Base-by-base conservation (phyloP, 345 rosid genomes). In the Citrus hindsii region DNA sequence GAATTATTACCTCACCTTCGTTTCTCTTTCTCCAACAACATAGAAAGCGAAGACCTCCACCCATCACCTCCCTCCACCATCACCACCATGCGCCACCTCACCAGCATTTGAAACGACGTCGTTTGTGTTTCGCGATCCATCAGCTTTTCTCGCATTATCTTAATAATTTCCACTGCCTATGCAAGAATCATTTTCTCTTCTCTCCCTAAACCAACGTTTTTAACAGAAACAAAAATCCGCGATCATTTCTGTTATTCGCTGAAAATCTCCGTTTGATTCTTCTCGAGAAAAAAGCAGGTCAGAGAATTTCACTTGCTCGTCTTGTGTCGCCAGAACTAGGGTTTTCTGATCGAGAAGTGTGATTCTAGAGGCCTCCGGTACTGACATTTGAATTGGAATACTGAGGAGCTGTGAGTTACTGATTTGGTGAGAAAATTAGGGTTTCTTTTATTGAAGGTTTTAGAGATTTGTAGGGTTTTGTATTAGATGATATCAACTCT, bases 1-100 rank as follows among this genome's bases (percentile, higher is more conserved):
- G 30, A 63, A 84, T 81, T 55, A 79, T 81, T 74, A 72, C 74
- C 66, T 69, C 72, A 61, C 71, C 65, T 42, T 63, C 53, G 76
- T 56, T 53, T 62, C 56, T 48, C 69, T 60, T 75, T 56, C 72
- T 76, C 48, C 71, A 55, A 37, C 67, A 24, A 4, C 67, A 6
- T 46, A 27, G 3, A 42, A 56, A 22, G 46, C 9, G 25, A 65
- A 48, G 61, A 55, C 60, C 65, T 24, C 67, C 76, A 37, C 76
- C 59, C 51, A 46, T 4, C 18, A 12, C 4, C 51, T 3, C 16
- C 51, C 18, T 12, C 77, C 64, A 77, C 75, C 74, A 48, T 69
- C 79, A 37, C 74, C 79, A 61, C 76, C 70, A 25, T 25, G 16
- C 46, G 77, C 67, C 77, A 63, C 64, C 74, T 74, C 13, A 28